Percentiles rank a stretch among this genome's conserved stretches.
phyloP scores from a whole-genome alignment of 306 rosid species.

The Medicago ruthenica region DNA sequence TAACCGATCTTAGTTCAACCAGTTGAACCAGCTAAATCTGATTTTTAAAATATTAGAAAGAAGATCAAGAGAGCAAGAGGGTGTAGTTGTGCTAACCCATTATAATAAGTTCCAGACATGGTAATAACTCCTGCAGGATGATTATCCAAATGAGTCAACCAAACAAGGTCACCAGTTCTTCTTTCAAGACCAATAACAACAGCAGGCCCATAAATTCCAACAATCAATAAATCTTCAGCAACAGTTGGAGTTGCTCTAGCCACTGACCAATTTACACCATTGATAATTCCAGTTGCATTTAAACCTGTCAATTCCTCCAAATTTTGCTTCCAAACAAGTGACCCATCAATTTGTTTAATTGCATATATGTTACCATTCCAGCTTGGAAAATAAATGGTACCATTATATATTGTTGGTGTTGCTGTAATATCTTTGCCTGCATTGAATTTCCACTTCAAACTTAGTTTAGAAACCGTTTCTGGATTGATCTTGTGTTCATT shows the following conservation, averaged over 20 bases:
- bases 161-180: conserved; percentile 56
- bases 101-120: conserved; percentile 71
- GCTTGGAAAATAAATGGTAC: conserved; percentile 67
- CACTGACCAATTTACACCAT: conserved; percentile 49
- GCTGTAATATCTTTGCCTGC: conserved; percentile 65
- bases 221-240: conserved; percentile 38
- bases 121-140: conserved; percentile 52
- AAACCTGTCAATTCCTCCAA: conserved; percentile 55
- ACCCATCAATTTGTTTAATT: conserved; percentile 44
- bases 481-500: conserved; percentile 65
- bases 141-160: conserved; percentile 56
- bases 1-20: not conserved
- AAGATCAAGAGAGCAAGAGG: not conserved
- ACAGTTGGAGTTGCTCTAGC: conserved; percentile 66
- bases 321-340: conserved; percentile 47
- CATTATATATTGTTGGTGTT: conserved; percentile 62
- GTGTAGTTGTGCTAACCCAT: conserved; percentile 42
- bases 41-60: not conserved
- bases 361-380: conserved; percentile 83
- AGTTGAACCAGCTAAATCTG: not conserved
- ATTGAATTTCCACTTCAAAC: conserved; percentile 61
- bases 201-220: conserved; percentile 66
- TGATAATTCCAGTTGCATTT: conserved; percentile 47
- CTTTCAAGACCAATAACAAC: conserved; percentile 56
- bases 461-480: conserved; percentile 39